phyloP scores from a whole-genome alignment of 306 rosid species.

The Arachis stenosperma region DNA sequence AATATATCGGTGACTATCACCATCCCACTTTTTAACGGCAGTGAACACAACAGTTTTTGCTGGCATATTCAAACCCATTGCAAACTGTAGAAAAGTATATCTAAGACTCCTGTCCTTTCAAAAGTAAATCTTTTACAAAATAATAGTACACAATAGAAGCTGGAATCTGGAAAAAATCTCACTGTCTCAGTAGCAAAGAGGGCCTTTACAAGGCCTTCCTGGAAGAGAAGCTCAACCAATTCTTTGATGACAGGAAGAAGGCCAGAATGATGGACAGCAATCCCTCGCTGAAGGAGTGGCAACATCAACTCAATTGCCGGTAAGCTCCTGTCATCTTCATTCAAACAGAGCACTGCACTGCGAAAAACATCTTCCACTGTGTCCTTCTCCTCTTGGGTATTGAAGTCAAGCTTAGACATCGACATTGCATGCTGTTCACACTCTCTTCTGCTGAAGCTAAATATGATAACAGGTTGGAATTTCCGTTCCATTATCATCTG shows the following conservation, averaged over 20 bases:
- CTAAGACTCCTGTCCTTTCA: slow-evolving; percentile 13
- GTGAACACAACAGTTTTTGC: slow-evolving; percentile 99
- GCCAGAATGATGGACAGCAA: slow-evolving; percentile 99
- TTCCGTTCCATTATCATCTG: slow-evolving; percentile 97
- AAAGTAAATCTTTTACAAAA: slow-evolving; percentile 6
- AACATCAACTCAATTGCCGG: slow-evolving; percentile 94
- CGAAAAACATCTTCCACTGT: slow-evolving; percentile 77
- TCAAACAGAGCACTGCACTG: slow-evolving; percentile 86
- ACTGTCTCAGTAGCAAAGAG: slow-evolving; percentile 98
- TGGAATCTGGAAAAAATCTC: slow-evolving; percentile 42
- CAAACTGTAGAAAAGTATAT: slow-evolving; percentile 67
- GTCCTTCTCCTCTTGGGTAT: slow-evolving; percentile 82
- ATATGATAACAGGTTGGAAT: slow-evolving; percentile 94
- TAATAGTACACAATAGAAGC: slow-evolving; percentile 32
- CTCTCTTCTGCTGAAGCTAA: slow-evolving; percentile 97
- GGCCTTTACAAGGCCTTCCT: slow-evolving; percentile 98
- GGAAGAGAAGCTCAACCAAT: slow-evolving; percentile 95
- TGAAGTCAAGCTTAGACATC: slow-evolving; percentile 95
- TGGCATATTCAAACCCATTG: slow-evolving; percentile 99
- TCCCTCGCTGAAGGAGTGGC: slow-evolving; percentile 95
- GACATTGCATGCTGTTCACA: slow-evolving; percentile 97
- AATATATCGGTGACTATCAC: slow-evolving; percentile 93
- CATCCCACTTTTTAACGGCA: slow-evolving; percentile 97
- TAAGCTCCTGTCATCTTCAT: slow-evolving; percentile 88
- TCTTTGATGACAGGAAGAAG: slow-evolving; percentile 98